phyloP scores from a whole-genome alignment of 192 early-diverging fungal species.

The Allomyces macrogynus region DNA sequence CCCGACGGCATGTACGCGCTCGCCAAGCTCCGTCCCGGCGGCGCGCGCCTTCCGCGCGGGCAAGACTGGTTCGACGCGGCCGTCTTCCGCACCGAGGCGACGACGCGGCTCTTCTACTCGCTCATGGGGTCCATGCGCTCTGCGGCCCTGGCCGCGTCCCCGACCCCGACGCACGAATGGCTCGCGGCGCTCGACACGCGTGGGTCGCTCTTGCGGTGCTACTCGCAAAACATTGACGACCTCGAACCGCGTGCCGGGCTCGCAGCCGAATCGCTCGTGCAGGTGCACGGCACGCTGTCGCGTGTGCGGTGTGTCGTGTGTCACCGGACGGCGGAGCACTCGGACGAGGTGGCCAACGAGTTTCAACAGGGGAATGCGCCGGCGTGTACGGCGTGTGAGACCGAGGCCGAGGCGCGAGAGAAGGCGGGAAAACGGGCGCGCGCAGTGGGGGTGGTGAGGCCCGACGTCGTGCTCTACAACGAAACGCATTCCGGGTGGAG shows the following conservation, averaged over 20 bases:
- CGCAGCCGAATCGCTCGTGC: conserved; percentile 35
- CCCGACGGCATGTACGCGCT: conserved; percentile 62
- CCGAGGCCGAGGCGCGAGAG: conserved; percentile 13
- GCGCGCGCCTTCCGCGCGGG: conserved; percentile 36
- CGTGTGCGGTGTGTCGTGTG: conserved; percentile 76
- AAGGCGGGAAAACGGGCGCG: conserved; percentile 54
- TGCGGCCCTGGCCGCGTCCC: conserved; percentile 43
- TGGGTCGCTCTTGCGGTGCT: conserved; percentile 67
- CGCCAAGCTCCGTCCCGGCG: conserved; percentile 50
- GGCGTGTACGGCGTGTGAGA: conserved; percentile 33
- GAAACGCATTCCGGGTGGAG: conserved; percentile 63
- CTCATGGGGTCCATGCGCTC: conserved; percentile 74
- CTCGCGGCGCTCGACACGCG: conserved; percentile 52
- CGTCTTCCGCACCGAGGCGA: conserved; percentile 43
- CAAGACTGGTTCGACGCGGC: conserved; percentile 70
- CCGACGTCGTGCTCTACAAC: conserved; percentile 89
- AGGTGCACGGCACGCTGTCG: conserved; percentile 78
- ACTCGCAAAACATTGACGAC: conserved; percentile 95
- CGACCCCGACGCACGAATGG: conserved; percentile 71
- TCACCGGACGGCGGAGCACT: conserved; percentile 39
- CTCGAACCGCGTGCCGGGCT: conserved; percentile 58
- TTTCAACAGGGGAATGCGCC: conserved; percentile 61
- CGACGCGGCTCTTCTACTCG: conserved; percentile 48
- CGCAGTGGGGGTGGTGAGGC: conserved; percentile 57
- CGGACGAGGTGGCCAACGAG: conserved; percentile 21